Base-by-base conservation (phyloP, 2,329 filamentous ascomycete genomes). In the Colletotrichum magnum region DNA sequence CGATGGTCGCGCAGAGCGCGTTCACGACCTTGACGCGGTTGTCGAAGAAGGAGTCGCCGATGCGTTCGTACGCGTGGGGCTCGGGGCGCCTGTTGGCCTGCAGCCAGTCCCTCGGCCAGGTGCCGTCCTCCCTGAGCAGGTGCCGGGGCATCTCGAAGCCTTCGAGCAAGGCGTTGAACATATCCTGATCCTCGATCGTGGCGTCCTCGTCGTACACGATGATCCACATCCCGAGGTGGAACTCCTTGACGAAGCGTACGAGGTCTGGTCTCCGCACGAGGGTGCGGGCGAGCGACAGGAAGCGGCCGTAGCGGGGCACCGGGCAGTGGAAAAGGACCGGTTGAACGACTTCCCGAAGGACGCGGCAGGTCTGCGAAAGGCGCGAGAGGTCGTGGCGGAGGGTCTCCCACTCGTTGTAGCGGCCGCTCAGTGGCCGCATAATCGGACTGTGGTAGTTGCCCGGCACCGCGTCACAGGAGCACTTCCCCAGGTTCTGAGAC, bases 271-370 rank as follows among this genome's bases (percentile, higher is more conserved):
- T 43, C 12, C 15, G n/a, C 39, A 36, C 52, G 60, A 63, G 51
- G 12, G 60, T 63, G 24, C 50, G 51, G 4, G 52, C 60, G 12
- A 63, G 60, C n/a, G 39, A 15, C 2, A 63, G 50, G 12, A 24
- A 16, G 6, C 24, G 21, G 39, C 50, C 60, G n/a, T 15, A 12
- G 15, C 41, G 13, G 41, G 51, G 6, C 13, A 21, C n/a, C 24
- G 60, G 60, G 28, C 60, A 47, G 60, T 63, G 60, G 21, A 57
- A 57, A 4, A 63, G 60, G 6, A 57, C 39, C 4, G 60, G 50
- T 13, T 63, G 60, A 4, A 36, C 60, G 24, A 63, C 2, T 6
- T 36, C 24, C 18, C 51, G 60, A 4, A 63, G 6, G 5, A 51
- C 6, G n/a, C 24, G 36, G n/a, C 50, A 63, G 7, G 60, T 57